phyloP scores from a whole-genome alignment of 2,329 filamentous ascomycete genomes.

The Colletotrichum ledebouriae region DNA sequence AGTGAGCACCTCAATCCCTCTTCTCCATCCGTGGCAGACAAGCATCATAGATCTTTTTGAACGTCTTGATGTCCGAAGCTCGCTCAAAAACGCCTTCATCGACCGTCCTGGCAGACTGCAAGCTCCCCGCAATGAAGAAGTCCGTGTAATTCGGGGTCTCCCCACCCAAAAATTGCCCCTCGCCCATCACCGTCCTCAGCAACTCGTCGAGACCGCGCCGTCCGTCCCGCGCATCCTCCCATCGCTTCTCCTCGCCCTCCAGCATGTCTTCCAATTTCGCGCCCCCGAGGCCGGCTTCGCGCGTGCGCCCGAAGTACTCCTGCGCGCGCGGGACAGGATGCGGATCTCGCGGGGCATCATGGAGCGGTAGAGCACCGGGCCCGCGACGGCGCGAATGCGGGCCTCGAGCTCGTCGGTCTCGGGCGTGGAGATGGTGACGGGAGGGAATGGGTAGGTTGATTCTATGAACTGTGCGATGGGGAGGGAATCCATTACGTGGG shows the following conservation, averaged over 20 bases:
- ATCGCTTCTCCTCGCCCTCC: neutral
- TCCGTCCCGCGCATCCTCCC: neutral
- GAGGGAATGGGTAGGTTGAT: neutral
- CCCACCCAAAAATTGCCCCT: slow-evolving; percentile 1
- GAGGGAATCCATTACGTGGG: neutral
- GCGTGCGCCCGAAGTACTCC: neutral
- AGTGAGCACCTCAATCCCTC: neutral
- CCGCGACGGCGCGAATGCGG: neutral
- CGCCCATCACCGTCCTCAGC: neutral
- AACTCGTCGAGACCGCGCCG: neutral
- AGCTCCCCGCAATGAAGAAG: neutral
- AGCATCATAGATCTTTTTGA: neutral
- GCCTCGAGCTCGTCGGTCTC: neutral
- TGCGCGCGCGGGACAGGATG: neutral
- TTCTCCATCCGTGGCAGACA: neutral
- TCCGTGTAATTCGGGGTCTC: neutral
- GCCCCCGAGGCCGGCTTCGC: slow-evolving; percentile 1
- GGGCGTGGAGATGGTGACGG: neutral
- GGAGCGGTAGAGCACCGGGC: neutral
- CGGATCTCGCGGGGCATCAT: neutral
- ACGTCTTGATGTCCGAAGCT: neutral
- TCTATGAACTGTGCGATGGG: neutral
- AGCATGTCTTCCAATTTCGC: slow-evolving; percentile 5
- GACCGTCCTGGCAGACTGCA: neutral
- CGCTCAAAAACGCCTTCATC: neutral